phyloP scores from a whole-genome alignment of 192 early-diverging fungal genomes.

The Umbelopsis vinacea region DNA sequence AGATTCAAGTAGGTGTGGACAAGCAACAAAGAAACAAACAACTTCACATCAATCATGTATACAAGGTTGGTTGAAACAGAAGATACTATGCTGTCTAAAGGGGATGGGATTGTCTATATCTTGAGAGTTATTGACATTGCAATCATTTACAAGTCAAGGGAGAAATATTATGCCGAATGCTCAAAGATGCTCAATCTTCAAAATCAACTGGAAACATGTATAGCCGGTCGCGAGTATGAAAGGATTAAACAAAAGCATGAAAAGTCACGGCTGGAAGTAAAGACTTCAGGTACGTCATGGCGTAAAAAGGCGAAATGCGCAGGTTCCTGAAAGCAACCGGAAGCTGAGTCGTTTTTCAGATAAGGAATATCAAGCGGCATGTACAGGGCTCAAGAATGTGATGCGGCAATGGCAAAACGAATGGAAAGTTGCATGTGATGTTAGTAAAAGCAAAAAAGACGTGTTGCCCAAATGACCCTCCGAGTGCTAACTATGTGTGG shows the following conservation, averaged over 20 bases:
- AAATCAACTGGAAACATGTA: slow-evolving; percentile 20
- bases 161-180: slow-evolving; percentile 59
- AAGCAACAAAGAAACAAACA: slow-evolving; percentile 56
- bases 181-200: slow-evolving; percentile 54
- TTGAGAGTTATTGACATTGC: background rate
- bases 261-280: slow-evolving; percentile 27
- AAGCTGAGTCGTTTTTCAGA: slow-evolving; percentile 35
- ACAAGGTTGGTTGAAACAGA: slow-evolving; percentile 40
- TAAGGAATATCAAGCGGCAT: slow-evolving; percentile 57
- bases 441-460: slow-evolving; percentile 27
- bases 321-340: no score
- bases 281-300: slow-evolving; percentile 23
- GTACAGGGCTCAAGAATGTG: slow-evolving; percentile 47
- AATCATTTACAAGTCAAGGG: slow-evolving; percentile 41
- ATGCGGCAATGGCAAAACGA: slow-evolving; percentile 56
- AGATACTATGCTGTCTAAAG: background rate
- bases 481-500: background rate
- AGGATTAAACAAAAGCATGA: slow-evolving; percentile 31
- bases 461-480: no score
- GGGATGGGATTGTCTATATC: background rate
- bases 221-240: slow-evolving; percentile 27
- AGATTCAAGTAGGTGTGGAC: slow-evolving; percentile 50
- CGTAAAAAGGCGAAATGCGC: no score
- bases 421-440: slow-evolving; percentile 60
- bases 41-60: slow-evolving; percentile 44